Conservation (phyloP, 805 yeast genomes). For the Hanseniaspora nectarophila region DNA sequence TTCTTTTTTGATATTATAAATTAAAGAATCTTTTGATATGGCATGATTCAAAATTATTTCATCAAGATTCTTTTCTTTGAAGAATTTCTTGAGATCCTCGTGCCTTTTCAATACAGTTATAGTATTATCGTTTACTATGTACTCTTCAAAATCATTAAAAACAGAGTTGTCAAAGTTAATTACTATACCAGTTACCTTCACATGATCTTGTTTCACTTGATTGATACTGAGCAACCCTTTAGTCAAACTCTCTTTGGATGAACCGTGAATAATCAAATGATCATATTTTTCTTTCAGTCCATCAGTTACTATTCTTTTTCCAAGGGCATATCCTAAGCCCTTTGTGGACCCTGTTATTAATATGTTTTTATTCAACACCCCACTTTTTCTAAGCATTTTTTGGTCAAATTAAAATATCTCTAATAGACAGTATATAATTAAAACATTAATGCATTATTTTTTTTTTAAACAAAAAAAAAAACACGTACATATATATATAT, state of each 20-base stretch:
- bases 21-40: background rate
- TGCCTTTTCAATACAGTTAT: background rate
- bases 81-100: background rate
- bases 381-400: background rate
- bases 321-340: conserved; percentile 33
- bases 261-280: conserved; percentile 6
- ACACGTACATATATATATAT: too few relatives aligned
- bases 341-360: conserved; percentile 35
- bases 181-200: background rate
- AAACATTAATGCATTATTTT: background rate
- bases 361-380: conserved; percentile 7
- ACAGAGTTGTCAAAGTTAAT: background rate
- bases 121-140: background rate
- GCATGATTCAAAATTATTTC: conserved; percentile 9
- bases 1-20: background rate
- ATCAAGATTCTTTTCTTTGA: background rate
- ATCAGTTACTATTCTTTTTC: conserved; percentile 16
- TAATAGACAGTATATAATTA: too few relatives aligned
- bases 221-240: background rate
- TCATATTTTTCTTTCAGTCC: background rate
- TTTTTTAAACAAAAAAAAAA: too few relatives aligned
- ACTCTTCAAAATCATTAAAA: background rate
- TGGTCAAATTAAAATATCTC: too few relatives aligned
- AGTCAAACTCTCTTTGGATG: background rate
- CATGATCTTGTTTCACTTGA: background rate